Base-by-base conservation (phyloP, 495 filamentous ascomycete genomes). In the Aspergillus mulundensis region DNA sequence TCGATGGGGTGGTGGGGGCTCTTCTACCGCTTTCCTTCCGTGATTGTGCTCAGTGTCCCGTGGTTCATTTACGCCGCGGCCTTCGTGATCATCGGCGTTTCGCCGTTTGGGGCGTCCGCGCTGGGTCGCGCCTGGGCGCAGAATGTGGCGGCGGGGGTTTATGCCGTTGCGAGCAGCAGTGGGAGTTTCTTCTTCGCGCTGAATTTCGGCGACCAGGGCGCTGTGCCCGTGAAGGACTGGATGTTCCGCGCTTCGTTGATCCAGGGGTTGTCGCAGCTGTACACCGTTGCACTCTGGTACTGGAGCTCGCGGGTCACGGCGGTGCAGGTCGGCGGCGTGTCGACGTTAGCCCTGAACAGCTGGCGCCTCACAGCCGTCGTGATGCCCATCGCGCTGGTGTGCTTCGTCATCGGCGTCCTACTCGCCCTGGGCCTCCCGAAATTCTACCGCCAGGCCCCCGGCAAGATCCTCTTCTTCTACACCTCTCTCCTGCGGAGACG, bases 21-120 rank as follows among this genome's bases (percentile, higher is more conserved):
- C 45, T 87, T 86, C 71, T 78, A 85, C 7, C 72, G 70, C 40
- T 73, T 82, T 63, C 81, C 83, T 60, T 82, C 84, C 0, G 74
- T 83, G n/a, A 79, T 80, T 28, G 76, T 78, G 16, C 72, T 88
- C 1, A 80, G 79, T 3, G 62, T 76, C 1, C 72, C 85, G 16
- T 88, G 83, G 77, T 64, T 84, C 65, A 74, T 87, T 58, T 88
- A 85, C 57, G 84, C 82, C 5, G 48, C 79, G 0, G 85, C 84
- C 8, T 88, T 89, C 68, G 67, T 87, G 50, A 61, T 88, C 6
- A 78, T 89, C 38, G 86, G 84, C 6, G 58, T 85, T 18, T 80
- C 84, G 16, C 84, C 84, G n/a, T 81, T 81, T 51, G 68, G 74
- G 34, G 28, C 55, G 10, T 28, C 25, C 25, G 3, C 25, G 4